A percentile compares a stretch with the other conserved stretches of the same genome.
Conservation (phyloP, 257 asterid genomes). For the Solanum chaucha region DNA sequence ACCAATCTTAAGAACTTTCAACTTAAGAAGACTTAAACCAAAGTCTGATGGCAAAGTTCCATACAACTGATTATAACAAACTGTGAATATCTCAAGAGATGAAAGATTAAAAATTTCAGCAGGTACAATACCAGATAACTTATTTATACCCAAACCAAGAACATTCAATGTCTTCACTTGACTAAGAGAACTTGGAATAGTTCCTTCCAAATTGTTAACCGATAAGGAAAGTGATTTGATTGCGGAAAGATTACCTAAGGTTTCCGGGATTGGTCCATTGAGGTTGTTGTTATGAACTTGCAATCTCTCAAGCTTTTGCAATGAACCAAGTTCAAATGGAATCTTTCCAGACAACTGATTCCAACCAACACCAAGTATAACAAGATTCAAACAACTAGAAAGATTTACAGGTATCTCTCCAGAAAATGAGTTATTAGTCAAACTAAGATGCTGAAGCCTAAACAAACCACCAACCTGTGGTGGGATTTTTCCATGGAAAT, state of each 20-base stretch:
- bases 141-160: neutral
- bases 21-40: neutral
- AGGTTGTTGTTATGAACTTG: neutral
- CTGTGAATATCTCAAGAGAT: neutral
- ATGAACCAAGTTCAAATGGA: neutral
- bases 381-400: neutral
- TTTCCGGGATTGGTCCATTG: neutral
- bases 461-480: conserved; percentile 4
- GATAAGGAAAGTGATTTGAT: neutral
- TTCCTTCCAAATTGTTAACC: neutral
- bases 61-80: neutral
- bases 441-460: neutral
- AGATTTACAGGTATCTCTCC: neutral
- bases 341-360: neutral
- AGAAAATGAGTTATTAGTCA: conserved; percentile 1
- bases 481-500: neutral
- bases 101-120: neutral
- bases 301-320: neutral
- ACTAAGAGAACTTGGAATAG: neutral
- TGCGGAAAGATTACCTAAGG: conserved; percentile 1
- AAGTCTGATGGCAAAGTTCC: neutral
- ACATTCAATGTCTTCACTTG: neutral
- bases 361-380: neutral
- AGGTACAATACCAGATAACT: conserved; percentile 5
- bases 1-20: neutral